Conservation (phyloP, 441 rosid species). For the Populus hybrid region DNA sequence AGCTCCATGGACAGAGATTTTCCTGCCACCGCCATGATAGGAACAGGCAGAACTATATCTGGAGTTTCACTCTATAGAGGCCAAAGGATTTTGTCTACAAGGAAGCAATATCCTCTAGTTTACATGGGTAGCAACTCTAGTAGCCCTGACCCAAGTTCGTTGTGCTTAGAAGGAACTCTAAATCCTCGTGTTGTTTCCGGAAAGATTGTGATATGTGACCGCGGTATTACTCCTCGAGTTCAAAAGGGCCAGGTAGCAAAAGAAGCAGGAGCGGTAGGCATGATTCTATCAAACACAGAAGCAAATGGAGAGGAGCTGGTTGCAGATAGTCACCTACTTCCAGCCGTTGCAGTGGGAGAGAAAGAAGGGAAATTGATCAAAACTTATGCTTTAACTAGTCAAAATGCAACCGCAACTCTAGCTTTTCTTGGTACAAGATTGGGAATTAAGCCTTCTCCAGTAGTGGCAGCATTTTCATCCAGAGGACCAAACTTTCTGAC, state of each 20-base stretch:
- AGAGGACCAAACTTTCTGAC: constrained; percentile 80
- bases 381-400: constrained; percentile 42
- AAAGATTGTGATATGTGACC: constrained; percentile 75
- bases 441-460: constrained; percentile 77
- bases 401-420: constrained; percentile 54
- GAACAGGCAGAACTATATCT: constrained; percentile 44
- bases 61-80: constrained; percentile 87
- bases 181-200: constrained; percentile 50
- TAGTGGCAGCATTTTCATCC: constrained; percentile 93
- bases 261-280: constrained; percentile 84
- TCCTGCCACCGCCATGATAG: constrained; percentile 61
- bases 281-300: constrained; percentile 72
- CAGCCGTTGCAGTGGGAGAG: constrained; percentile 77
- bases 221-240: constrained; percentile 78
- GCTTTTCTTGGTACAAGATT: constrained; percentile 63
- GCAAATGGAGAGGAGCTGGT: constrained; percentile 83
- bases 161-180: constrained; percentile 72
- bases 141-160: constrained; percentile 36
- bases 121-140: constrained; percentile 47
- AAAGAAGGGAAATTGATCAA: constrained; percentile 66
- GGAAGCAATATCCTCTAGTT: constrained; percentile 49
- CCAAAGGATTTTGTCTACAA: constrained; percentile 39
- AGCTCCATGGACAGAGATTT: constrained; percentile 78
- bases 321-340: constrained; percentile 83
- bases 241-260: constrained; percentile 87